These are phyloP conservation scores for Warburgia ugandensis DNA, from an alignment of 164 flowering plant genomes.

Conservation along the genomic window DNA sequence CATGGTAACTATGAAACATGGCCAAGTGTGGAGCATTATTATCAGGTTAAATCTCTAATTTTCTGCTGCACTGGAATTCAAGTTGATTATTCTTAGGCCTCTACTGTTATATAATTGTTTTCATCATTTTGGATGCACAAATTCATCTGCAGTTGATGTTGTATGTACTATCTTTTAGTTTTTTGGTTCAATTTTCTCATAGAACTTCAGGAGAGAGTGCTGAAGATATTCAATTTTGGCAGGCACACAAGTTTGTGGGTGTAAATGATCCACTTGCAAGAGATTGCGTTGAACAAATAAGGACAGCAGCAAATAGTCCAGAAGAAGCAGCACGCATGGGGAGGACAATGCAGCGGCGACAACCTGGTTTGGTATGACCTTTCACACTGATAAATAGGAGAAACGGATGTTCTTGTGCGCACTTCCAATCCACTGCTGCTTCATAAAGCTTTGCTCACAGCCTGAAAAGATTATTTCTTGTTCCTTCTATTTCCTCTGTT, in stretches of 20 bases:
- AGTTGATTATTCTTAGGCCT: background rate
- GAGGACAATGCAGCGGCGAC: conserved; percentile 57
- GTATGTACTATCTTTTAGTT: too few relatives aligned
- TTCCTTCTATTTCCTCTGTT: too few relatives aligned
- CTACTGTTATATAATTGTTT: background rate
- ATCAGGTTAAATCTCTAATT: conserved; percentile 54
- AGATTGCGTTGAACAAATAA: conserved; percentile 51
- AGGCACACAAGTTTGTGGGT: conserved; percentile 86
- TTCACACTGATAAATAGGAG: background rate
- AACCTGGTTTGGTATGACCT: conserved; percentile 63
- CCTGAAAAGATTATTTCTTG: too few relatives aligned
- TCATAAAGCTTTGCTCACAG: too few relatives aligned
- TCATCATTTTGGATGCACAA: background rate
- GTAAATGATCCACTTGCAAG: conserved; percentile 47
- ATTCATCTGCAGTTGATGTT: background rate
- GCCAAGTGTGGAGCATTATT: conserved; percentile 89
- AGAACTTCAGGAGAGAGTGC: too few relatives aligned
- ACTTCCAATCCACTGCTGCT: too few relatives aligned
- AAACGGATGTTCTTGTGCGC: too few relatives aligned
- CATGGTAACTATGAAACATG: conserved; percentile 56
- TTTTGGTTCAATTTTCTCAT: too few relatives aligned
- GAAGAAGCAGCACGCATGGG: conserved; percentile 96
- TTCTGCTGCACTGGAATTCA: too few relatives aligned
- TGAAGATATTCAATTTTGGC: conserved; percentile 15
- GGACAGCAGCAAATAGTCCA: conserved; percentile 77